Base-by-base conservation (phyloP, 352 stramenopile genomes). In the Phytophthora ramorum region DNA sequence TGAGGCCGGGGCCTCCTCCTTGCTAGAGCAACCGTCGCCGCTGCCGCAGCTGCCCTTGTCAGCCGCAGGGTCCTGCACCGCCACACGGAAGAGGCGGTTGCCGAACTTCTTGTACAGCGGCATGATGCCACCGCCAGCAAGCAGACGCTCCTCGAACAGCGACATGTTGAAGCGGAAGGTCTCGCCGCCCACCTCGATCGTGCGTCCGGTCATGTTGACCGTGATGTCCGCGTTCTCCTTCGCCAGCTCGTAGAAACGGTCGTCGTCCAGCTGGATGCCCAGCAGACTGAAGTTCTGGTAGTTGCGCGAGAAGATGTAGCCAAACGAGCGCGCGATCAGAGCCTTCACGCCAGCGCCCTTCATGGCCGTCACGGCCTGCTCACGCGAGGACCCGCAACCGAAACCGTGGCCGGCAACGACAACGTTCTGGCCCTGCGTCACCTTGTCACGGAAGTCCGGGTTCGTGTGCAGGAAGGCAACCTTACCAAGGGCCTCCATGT, bases 261-360 rank as follows among this genome's bases (percentile, higher is more conserved):
- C 85, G 66, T 96, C 81, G 35, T 84, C 71, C 0, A 96, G 69
- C 63, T 88, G 81, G 53, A 96, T 96, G 52, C 87, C 87, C 38
- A 96, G 67, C 19, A 96, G 70, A 47, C 80, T 90, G 58, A 93
- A 93, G 61, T 94, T 96, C 74, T 93, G 87, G 66, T 93, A 91
- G 73, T 96, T 96, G 47, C 88, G 88, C 38, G 83, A 91, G 58
- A 93, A 96, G 45, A 95, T 96, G 79, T 96, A 94, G 19, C 83
- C 85, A 41, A 95, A 96, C 60, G 88, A 96, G 44, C 83, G 80
- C 54, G 86, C 87, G 44, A 96, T 94, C 66, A 96, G 66, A 45
- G 85, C 88, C 59, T 95, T 69, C 19, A 96, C 85, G 30, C 88
- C 88, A 2, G 83, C 86, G 2, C 83, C 86, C 69, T 95, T 96